These are phyloP conservation scores for Nothophoma quercina DNA, from an alignment of 2,329 filamentous ascomycete genomes.

Conservation along the genomic window DNA sequence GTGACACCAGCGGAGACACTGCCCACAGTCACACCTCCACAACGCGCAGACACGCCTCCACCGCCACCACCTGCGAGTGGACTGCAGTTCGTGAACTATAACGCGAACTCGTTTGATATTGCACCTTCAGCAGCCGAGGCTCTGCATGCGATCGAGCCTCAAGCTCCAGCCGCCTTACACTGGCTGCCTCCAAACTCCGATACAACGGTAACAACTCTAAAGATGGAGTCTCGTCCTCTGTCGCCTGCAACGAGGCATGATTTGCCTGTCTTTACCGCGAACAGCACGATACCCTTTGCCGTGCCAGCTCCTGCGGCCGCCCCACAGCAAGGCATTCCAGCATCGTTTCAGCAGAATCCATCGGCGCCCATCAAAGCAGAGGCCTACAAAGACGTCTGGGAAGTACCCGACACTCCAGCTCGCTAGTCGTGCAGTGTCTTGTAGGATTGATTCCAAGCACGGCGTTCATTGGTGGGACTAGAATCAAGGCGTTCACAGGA, in stretches of 20 bases:
- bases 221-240: constrained; percentile 24
- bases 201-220: constrained; percentile 12
- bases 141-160: constrained; percentile 15
- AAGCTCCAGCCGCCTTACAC: constrained; percentile 32
- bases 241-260: constrained; percentile 49
- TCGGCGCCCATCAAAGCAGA: constrained; percentile 12
- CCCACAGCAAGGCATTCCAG: no score
- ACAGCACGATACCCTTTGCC: constrained; percentile 47
- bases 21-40: constrained; percentile 34
- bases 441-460: background rate
- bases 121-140: background rate
- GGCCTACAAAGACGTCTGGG: constrained; percentile 50
- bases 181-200: constrained; percentile 44
- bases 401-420: constrained; percentile 55
- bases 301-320: background rate
- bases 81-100: constrained; percentile 46
- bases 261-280: constrained; percentile 59
- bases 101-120: constrained; percentile 27
- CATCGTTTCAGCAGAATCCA: background rate
- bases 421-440: constrained; percentile 7
- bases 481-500: constrained; percentile 3
- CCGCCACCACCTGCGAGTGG: constrained; percentile 45
- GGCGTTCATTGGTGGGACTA: constrained; percentile 14
- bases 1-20: constrained; percentile 32
- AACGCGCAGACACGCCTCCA: constrained; percentile 49